Evolutionary conservation across 495 filamentous ascomycete species (phyloP), one percentile per base, ranked within the genome.

Genomic region (Evernia prunastri): DNA sequence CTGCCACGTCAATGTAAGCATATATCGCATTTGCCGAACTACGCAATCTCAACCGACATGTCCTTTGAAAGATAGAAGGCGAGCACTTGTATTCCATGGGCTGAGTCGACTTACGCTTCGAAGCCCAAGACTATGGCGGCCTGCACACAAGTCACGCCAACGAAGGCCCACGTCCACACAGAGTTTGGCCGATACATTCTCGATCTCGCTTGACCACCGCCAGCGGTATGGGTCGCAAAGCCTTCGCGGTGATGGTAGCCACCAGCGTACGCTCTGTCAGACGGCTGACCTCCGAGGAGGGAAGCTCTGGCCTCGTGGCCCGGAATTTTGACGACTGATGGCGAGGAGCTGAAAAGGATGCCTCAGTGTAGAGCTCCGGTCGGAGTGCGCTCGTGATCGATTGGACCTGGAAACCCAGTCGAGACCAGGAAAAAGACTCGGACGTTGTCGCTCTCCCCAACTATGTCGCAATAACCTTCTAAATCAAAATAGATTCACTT

Each of bases 121-220:
- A 96, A 85, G 8, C 82, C 87, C 63, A 97, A 80, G 37, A 87
- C 87, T 56, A 93, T 83, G 37, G 87, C 73, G 43, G 90, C 87
- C 74, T 98, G 95, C 51, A 91, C 45, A 43, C 86, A 73, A 37
- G 92, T 85, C 45, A 89, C 78, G 66, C 87, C 71, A 70, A 92
- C 80, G 72, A 97, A 97, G 62, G 85, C 76, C 85, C 91, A 94
- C 4, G 91, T 91, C 95, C 95, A 98, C 69, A 79, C 79, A 6
- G 90, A 87, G 70, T 84, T 88, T 59, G 93, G 86, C 67, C 86
- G 78, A 68, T 91, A 91, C 79, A 87, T 86, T 68, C 73, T 81
- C 66, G 71, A 64, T 63, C 65, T 69, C 23, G 61, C 64, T 42
- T 59, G 53, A 54, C 68, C 66, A 27, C 70, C 60, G 68, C 65